Base-by-base conservation (phyloP, 2,329 filamentous ascomycete species). In the Penicillium sp. region DNA sequence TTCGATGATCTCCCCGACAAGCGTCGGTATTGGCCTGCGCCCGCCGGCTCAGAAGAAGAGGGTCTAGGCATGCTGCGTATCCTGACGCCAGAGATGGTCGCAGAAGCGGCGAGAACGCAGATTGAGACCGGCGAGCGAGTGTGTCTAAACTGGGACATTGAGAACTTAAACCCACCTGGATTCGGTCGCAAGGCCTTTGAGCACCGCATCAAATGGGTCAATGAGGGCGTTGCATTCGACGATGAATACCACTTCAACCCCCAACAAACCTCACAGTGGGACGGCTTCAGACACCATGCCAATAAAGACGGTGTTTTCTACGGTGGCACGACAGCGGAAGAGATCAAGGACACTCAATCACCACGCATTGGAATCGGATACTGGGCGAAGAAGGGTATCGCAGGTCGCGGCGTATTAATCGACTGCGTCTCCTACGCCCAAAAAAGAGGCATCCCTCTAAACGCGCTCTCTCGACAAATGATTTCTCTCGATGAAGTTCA, bases 71-170 rank as follows among this genome's bases (percentile, higher is more conserved):
- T 85, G 70, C 77, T 83, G 9, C 80, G 77, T 0, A 76, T 84
- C 2, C 78, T 88, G 15, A 87, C 85, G 0, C 81, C 84, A 2
- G 78, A 84, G 0, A 69, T 84, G 6, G 82, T 87, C 1, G 81
- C 82, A 10, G 76, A 78, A 15, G 80, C 83, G 0, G 85, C 85
- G 0, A 75, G 77, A 4, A 79, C 79, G 4, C 81, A 85, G 68
- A 86, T 88, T 67, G 77, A 78, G 44, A 83, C 81, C 0, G 86
- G 85, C 22, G 77, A 80, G 51, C 80, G 84, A 26, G 80, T 86
- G 24, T 82, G 82, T 54, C 73, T 88, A 26, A 83, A 84, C 40
- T 88, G 85, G 85, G 81, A 84, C 30, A 73, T 88, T 42, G 81
- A 81, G 53, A 86, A 87, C 68, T 74, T 87, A 1, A 82, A 85